A percentile compares a stretch with the other conserved stretches of the same genome.
Conservation (phyloP, 139 green algal species). For the Closterium sp. region DNA sequence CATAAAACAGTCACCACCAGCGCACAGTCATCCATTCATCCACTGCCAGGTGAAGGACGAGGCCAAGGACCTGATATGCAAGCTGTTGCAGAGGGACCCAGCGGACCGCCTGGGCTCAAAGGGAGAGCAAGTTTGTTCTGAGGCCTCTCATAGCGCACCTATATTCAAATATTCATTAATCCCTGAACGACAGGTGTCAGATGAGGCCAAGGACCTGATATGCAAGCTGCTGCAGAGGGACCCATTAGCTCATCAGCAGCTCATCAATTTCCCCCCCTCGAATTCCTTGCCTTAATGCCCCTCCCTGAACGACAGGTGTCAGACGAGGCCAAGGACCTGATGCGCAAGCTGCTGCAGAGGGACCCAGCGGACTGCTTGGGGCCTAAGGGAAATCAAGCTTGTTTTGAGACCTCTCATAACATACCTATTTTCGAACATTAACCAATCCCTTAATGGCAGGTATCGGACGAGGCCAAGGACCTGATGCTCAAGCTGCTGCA, state of each 20-base stretch:
- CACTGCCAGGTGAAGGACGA: constrained; percentile 58
- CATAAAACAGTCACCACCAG: constrained; percentile 65
- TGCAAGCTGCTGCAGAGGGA: no score
- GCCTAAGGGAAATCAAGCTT: no score
- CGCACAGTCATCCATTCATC: constrained; percentile 94
- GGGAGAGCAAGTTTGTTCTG: no score
- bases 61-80: constrained; percentile 71
- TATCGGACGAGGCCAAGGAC: constrained; percentile 47
- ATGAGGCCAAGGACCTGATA: constrained; percentile 71
- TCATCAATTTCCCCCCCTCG: no score
- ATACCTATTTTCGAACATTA: constrained; percentile 79
- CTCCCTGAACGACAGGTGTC: constrained; percentile 68
- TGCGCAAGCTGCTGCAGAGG: no score
- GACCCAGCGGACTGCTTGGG: no score
- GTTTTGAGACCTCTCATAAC: no score
- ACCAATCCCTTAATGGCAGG: constrained; percentile 72
- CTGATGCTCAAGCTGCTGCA: no score
- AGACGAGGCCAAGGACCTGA: constrained; percentile 64
- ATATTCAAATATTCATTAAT: neutral
- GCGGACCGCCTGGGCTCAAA: no score
- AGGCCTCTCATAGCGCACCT: constrained; percentile 33
- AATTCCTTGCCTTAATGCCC: no score
- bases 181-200: constrained; percentile 68
- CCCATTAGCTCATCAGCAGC: no score
- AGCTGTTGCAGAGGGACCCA: constrained; percentile 83